phyloP scores from a whole-genome alignment of 345 rosid species.

The Populus simonii region DNA sequence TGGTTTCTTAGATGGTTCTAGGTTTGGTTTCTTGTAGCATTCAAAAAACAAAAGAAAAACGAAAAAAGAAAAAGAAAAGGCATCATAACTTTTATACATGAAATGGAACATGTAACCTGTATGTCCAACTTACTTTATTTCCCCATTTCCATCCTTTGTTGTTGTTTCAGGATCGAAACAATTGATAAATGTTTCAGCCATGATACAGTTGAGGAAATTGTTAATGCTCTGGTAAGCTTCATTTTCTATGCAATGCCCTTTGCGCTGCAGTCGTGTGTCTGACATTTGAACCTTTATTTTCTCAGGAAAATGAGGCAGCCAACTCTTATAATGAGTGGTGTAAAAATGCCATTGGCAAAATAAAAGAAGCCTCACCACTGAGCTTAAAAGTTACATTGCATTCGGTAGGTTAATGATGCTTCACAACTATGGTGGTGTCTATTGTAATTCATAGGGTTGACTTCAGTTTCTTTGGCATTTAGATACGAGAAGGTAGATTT shows the following conservation, averaged over 20 bases:
- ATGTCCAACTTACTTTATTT: neutral
- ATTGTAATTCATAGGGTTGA: neutral
- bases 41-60: neutral
- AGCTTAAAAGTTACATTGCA: constrained; percentile 78
- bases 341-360: constrained; percentile 47
- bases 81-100: neutral
- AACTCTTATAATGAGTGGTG: constrained; percentile 57
- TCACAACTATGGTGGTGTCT: constrained; percentile 7
- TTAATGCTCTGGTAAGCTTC: constrained; percentile 68
- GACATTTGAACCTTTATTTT: neutral
- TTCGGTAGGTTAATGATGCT: constrained; percentile 54
- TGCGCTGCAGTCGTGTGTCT: neutral
- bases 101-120: neutral
- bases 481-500: constrained; percentile 91
- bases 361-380: constrained; percentile 87
- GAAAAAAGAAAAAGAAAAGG: neutral
- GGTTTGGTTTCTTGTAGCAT: neutral
- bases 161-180: constrained; percentile 57
- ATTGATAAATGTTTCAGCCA: constrained; percentile 81
- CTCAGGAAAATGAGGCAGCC: constrained; percentile 61
- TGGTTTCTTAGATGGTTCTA: neutral
- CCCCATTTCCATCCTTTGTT: neutral
- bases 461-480: constrained; percentile 9
- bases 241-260: neutral
- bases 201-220: constrained; percentile 85